Evolutionary conservation across 352 stramenopile genomes (phyloP), one percentile per base, ranked within the genome.

Genomic region (Thalassiosira livingstoniorum): DNA sequence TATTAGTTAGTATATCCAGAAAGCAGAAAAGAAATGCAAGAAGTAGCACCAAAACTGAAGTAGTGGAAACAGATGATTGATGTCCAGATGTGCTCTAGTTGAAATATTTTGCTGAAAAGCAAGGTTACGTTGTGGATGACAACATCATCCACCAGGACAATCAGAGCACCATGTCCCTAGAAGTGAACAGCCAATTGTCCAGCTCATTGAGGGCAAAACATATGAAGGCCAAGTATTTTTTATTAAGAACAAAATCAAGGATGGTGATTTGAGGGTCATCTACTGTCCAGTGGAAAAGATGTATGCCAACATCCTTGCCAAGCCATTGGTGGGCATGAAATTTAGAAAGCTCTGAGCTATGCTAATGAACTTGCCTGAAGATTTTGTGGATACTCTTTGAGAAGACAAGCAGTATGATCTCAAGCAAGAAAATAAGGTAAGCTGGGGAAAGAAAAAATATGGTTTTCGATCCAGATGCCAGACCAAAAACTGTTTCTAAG

Each of bases 81-180:
- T 18, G 10, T 51, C 42, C 42, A 51, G 10, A 51, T 0, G 62
- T 82, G 0, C 21, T 87, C n/a, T 87, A 75, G 81, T 79, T 60
- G 10, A 10, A 18, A 51, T 51, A 51, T 51, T 87, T 84, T 47
- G 18, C 81, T 31, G 55, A 84, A 35, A 32, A 0, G 42, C 72
- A 80, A 58, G 72, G 72, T 42, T 61, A 34, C 25, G 32, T 39
- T 31, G 32, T 68, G n/a, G 27, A 58, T 2, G 4, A 23, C 2
- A 72, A 55, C 23, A 34, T 69, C 1, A 62, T 79, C 4, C 60
- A 81, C 57, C 63, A 55, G 35, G 73, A 81, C 39, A 81, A 81
- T 58, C 0, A 78, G 64, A 83, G 72, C 61, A 31, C 70, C 10
- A 58, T 54, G 53, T 27, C 71, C 10, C 18, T 71, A 29, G 42